Evolutionary conservation across 73 alveolate genomes (phyloP).

Genomic region (Breviolum minutum): DNA sequence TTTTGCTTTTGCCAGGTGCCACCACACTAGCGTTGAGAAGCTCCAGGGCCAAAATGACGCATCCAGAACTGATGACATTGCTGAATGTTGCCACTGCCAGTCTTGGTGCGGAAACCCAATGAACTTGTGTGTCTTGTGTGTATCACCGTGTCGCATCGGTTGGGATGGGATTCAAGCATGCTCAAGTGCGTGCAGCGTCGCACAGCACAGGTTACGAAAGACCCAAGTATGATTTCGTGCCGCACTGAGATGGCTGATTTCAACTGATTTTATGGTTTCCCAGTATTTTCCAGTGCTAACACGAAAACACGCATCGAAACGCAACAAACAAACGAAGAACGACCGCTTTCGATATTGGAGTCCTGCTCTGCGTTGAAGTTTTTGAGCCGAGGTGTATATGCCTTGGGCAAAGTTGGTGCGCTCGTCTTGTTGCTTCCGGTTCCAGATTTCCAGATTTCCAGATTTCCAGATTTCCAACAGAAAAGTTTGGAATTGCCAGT

Average conservation of each 20-base stretch:
- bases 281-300: too few relatives aligned
- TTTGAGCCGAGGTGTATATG: conserved; percentile 29
- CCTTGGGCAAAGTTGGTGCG: conserved; percentile 58
- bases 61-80: conserved; percentile 56
- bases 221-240: conserved; percentile 9
- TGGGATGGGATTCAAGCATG: too few relatives aligned
- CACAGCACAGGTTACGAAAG: not conserved
- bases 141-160: too few relatives aligned
- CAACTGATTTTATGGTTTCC: too few relatives aligned
- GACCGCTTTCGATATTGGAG: too few relatives aligned
- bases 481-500: too few relatives aligned
- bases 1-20: not conserved
- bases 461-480: too few relatives aligned
- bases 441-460: too few relatives aligned
- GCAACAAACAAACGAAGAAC: too few relatives aligned
- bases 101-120: not conserved
- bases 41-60: conserved; percentile 14
- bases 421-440: not conserved
- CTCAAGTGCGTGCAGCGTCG: not conserved
- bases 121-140: too few relatives aligned
- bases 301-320: too few relatives aligned
- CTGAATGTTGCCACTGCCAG: conserved; percentile 49
- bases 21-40: conserved; percentile 61
- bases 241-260: not conserved
- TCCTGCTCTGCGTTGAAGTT: too few relatives aligned